phyloP scores from a whole-genome alignment of 192 early-diverging fungal species.

The Mortierella claussenii region DNA sequence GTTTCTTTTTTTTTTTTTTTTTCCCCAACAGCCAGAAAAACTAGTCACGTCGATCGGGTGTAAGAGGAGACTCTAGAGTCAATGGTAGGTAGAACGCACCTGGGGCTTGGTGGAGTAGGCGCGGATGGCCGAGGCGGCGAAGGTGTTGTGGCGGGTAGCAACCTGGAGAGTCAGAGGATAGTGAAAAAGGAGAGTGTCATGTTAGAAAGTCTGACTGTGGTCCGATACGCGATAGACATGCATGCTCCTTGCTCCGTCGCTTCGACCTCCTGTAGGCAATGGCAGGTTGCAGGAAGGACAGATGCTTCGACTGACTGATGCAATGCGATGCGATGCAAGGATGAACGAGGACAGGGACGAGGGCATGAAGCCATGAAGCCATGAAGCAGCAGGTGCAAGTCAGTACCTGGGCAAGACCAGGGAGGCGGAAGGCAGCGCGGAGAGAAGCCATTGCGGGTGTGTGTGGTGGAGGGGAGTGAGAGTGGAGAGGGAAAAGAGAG shows the following conservation, averaged over 20 bases:
- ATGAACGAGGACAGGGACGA: not conserved
- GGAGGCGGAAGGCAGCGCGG: constrained; percentile 52
- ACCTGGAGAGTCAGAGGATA: constrained; percentile 14
- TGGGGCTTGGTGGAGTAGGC: constrained; percentile 63
- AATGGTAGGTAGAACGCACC: constrained; percentile 45
- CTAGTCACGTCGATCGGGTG: too few species aligned
- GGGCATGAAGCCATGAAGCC: too few species aligned
- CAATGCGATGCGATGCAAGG: too few species aligned
- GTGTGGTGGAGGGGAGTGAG: constrained; percentile 1
- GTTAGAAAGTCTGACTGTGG: not conserved
- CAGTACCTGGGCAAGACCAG: constrained; percentile 52
- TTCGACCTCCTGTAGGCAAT: too few species aligned
- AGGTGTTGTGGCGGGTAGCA: constrained; percentile 54
- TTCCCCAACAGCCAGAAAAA: not conserved
- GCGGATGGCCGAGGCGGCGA: constrained; percentile 53
- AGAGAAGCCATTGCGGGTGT: constrained; percentile 49
- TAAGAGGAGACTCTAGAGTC: not conserved
- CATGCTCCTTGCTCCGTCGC: too few species aligned
- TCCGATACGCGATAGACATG: not conserved
- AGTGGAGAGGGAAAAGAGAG: not conserved
- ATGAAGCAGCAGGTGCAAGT: too few species aligned
- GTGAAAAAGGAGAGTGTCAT: not conserved
- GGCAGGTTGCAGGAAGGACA: too few species aligned
- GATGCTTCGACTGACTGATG: too few species aligned
- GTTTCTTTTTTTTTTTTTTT: not conserved